Conservation (phyloP, 2,329 filamentous ascomycete species). For the Xylariales sp. region DNA sequence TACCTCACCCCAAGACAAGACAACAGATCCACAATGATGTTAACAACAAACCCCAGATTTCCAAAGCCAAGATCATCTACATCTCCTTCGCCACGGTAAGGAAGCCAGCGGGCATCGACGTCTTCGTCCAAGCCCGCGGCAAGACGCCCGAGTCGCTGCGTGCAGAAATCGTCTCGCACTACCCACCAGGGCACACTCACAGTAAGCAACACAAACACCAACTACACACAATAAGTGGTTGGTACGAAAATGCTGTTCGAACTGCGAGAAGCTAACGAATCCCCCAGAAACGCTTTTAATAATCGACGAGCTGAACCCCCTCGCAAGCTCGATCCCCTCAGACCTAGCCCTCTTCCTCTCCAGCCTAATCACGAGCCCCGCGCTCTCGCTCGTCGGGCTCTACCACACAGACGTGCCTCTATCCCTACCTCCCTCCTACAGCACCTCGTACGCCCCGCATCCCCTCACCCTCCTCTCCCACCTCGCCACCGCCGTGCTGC, state of each 20-base stretch:
- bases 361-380: slow-evolving; percentile 72
- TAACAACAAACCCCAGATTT: slow-evolving; percentile 56
- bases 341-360: slow-evolving; percentile 77
- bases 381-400: slow-evolving; percentile 77
- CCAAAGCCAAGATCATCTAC: slow-evolving; percentile 77
- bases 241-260: too few species aligned
- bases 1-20: background rate
- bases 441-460: slow-evolving; percentile 69
- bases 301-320: slow-evolving; percentile 80
- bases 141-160: slow-evolving; percentile 67
- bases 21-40: background rate
- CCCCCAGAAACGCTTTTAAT: slow-evolving; percentile 77
- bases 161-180: slow-evolving; percentile 68
- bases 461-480: slow-evolving; percentile 81
- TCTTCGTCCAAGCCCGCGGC: slow-evolving; percentile 73
- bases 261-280: background rate
- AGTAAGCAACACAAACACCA: slow-evolving; percentile 53
- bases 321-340: slow-evolving; percentile 65
- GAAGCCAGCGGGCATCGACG: slow-evolving; percentile 72
- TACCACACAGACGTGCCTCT: slow-evolving; percentile 86
- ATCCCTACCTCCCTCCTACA: slow-evolving; percentile 49
- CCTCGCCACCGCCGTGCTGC: slow-evolving; percentile 88
- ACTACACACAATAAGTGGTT: background rate
- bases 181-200: slow-evolving; percentile 55
- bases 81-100: slow-evolving; percentile 81